Percentiles rank a stretch among this genome's conserved stretches.
These are phyloP conservation scores for Teratosphaeria destructans DNA, from an alignment of 2,329 filamentous ascomycete genomes.

Conservation along the genomic window DNA sequence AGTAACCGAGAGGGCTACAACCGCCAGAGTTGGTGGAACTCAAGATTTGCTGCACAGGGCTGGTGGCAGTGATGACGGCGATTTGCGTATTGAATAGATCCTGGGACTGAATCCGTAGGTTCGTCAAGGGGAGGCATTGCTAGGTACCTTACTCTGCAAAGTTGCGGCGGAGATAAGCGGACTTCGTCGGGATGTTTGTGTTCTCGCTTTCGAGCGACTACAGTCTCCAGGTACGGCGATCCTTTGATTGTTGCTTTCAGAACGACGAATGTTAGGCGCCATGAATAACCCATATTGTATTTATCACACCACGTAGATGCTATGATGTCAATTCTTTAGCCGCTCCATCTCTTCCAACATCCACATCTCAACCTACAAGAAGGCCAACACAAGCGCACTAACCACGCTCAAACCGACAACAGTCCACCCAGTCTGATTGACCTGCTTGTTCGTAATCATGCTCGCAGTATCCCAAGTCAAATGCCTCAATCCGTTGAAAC, in stretches of 20 bases:
- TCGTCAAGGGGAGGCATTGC: background rate
- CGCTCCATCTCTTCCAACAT: background rate
- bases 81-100: background rate
- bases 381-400: constrained; percentile 38
- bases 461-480: constrained; percentile 58
- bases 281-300: background rate
- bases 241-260: background rate
- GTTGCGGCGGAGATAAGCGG: background rate
- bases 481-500: constrained; percentile 60
- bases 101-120: background rate
- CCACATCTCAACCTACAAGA: background rate
- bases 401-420: constrained; percentile 47
- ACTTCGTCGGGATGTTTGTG: background rate
- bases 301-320: background rate
- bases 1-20: too few relatives aligned
- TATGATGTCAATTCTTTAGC: background rate
- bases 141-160: background rate
- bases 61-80: background rate
- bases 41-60: background rate
- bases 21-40: background rate
- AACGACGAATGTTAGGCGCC: background rate
- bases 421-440: constrained; percentile 55
- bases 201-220: background rate
- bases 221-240: background rate
- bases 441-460: constrained; percentile 52